Conservation (phyloP, 441 rosid species). For the Euphorbia schlechtendalii region DNA sequence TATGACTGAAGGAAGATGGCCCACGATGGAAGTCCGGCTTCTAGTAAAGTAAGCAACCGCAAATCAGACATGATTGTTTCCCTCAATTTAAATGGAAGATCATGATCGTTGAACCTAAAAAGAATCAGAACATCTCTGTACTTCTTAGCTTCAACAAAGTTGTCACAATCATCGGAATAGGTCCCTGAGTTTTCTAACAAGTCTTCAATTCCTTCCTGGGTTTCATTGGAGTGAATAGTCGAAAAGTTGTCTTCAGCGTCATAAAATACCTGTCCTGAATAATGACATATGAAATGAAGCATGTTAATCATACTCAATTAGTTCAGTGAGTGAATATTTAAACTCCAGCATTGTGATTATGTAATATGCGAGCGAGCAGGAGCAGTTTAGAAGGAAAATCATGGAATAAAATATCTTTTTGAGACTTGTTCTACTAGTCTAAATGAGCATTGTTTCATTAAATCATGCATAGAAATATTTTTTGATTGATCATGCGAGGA, state of each 20-base stretch:
- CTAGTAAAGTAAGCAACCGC: slow-evolving; percentile 77
- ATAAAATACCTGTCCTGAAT: slow-evolving; percentile 69
- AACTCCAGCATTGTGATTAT: background rate
- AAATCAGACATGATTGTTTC: slow-evolving; percentile 64
- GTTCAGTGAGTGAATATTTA: background rate
- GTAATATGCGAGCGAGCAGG: background rate
- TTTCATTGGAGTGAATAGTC: slow-evolving; percentile 61
- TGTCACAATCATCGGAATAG: slow-evolving; percentile 34
- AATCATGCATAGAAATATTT: too few species aligned
- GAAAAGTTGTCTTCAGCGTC: slow-evolving; percentile 66
- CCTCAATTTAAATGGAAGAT: slow-evolving; percentile 73
- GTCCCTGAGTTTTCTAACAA: slow-evolving; percentile 31
- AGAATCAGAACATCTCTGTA: slow-evolving; percentile 67
- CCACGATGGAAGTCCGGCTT: slow-evolving; percentile 99
- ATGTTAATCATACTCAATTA: slow-evolving; percentile 1
- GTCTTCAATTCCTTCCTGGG: slow-evolving; percentile 34
- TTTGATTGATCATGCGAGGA: too few species aligned
- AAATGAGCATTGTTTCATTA: too few species aligned
- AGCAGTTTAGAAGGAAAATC: background rate
- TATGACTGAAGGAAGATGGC: slow-evolving; percentile 92
- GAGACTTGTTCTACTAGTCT: too few species aligned
- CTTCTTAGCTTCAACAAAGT: slow-evolving; percentile 42
- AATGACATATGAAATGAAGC: slow-evolving; percentile 4
- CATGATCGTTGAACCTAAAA: slow-evolving; percentile 67
- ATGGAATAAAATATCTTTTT: too few species aligned